Base-by-base conservation (phyloP, 352 stramenopile genomes). In the Pythium aphanidermatum region DNA sequence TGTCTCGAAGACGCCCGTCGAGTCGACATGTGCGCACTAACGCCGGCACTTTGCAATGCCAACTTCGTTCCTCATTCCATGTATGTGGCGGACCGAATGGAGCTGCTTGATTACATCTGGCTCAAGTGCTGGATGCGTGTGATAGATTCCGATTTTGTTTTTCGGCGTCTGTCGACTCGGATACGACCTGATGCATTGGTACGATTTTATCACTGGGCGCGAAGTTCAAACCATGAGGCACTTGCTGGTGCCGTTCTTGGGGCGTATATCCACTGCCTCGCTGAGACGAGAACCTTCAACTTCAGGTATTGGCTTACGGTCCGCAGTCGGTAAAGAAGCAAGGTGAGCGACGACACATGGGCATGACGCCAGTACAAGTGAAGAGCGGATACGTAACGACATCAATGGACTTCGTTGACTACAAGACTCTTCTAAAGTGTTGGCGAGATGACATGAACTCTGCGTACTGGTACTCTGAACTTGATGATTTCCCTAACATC, bases 401-500 rank as follows among this genome's bases (percentile, higher is more conserved):
- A n/a, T n/a, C n/a, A 28, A 29, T 21, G 17, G 26, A 4, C 20
- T 58, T 16, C 21, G 38, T 5, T 29, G 23, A 58, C 27, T 63
- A 48, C 37, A 25, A 58, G 27, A 21, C 19, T 8, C 5, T 21
- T 4, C 28, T 63, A 0, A 16, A 2, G 20, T 3, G 35, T 21
- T 63, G 55, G 48, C 17, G 33, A 23, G 30, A 47, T 23, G 35
- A 52, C 16, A 30, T 28, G 2, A 21, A 46, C 5, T 44, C 29
- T 27, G 25, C 20, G 47, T 63, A 63, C 30, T 63, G 55, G 55
- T 55, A 48, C 25, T 48, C 55, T 13, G 11, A n/a, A 6, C 58
- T 32, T 25, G 13, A 55, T 30, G 35, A 63, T 30, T 58, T 59
- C 24, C 55, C 47, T 12, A 63, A 44, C n/a, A 54, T 63, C 35